Base-by-base conservation (phyloP, 2,329 filamentous ascomycete species). In the Exophiala sp. region DNA sequence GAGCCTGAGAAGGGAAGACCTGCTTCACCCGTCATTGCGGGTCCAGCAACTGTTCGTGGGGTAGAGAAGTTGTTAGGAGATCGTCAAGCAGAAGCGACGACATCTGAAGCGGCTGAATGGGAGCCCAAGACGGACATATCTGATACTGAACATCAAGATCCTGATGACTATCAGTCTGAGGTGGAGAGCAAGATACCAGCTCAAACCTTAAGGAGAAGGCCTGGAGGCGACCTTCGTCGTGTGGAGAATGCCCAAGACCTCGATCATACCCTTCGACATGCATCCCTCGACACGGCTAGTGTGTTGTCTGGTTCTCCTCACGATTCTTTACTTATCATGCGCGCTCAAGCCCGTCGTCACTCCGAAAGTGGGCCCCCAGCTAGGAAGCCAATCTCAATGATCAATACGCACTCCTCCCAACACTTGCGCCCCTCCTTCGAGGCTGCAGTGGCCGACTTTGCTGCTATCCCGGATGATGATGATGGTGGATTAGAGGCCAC, bases 401-500 rank as follows among this genome's bases (percentile, higher is more conserved):
- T 75, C 40, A 69, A 75, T 44, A 80, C 78, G 1, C 77, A 79
- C 58, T 81, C 80, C 2, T 81, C 80, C 2, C 78, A 81, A 56
- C 77, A 80, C 48, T 57, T 83, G 14, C 72, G 81, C 41, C 78
- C 80, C 1, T 96, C 91, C 0, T 96, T 97, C 63, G 90, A 97
- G 69, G 86, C 82, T 2, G 91, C 95, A 64, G 89, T 95, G 1
- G 85, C 91, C 55, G 89, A 89, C 63, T 82, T 99, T 50, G 89
- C 91, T 2, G 85, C 88, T 51, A 89, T 97, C 21, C 90, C 92
- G 0, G 91, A 96, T 65, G 89, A 95, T 57, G 86, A 87, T 42
- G 89, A 95, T 65, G 90, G 90, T 5, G 92, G 92, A 10, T 85
- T 97, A 21, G 94, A 97, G 66, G 91, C 91, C n/a, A 89, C 94